Conservation (phyloP, 257 asterid genomes). For the Anisodus tanguticus region DNA sequence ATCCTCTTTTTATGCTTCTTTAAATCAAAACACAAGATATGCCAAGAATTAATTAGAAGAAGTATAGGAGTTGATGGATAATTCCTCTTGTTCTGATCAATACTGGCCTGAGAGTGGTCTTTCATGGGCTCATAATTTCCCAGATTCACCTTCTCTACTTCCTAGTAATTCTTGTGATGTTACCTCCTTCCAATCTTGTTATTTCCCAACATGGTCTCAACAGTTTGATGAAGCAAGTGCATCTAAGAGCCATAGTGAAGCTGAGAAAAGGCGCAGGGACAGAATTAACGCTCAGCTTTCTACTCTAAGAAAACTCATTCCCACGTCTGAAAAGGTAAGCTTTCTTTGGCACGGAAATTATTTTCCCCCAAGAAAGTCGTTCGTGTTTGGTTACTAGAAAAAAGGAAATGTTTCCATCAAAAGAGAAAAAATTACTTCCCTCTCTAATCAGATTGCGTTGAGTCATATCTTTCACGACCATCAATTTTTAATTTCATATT, state of each 20-base stretch:
- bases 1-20: neutral
- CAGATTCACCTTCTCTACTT: conserved; percentile 29
- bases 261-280: conserved; percentile 85
- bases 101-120: neutral
- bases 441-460: neutral
- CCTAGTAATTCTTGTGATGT: conserved; percentile 36
- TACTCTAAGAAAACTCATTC: conserved; percentile 74
- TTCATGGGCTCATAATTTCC: neutral
- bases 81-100: neutral
- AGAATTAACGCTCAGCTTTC: conserved; percentile 84
- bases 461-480: neutral
- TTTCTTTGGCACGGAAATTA: neutral
- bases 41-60: neutral
- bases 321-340: conserved; percentile 75
- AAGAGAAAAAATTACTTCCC: neutral
- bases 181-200: conserved; percentile 36
- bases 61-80: conserved; percentile 35
- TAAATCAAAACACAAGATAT: neutral
- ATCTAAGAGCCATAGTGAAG: conserved; percentile 76
- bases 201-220: conserved; percentile 40
- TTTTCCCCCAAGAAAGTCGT: neutral
- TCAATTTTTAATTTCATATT: no score
- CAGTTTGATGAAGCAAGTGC: conserved; percentile 42
- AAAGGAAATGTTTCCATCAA: neutral
- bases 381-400: neutral